phyloP scores from a whole-genome alignment of 108 stramenopile genomes.

The Chaetoceros tenuissimus region DNA sequence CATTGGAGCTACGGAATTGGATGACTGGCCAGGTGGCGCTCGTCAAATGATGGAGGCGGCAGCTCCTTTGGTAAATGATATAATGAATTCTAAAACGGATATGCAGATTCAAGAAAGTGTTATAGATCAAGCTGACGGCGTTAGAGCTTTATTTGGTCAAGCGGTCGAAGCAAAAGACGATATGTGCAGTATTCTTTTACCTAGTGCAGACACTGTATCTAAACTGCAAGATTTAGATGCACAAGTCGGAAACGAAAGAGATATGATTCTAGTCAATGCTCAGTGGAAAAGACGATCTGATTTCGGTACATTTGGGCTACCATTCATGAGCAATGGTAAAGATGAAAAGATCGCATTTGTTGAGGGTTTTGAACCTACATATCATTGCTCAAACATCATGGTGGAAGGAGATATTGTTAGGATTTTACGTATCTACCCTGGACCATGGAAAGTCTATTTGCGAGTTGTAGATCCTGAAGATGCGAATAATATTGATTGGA shows the following conservation, averaged over 20 bases:
- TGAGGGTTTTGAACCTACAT: slow-evolving; percentile 9
- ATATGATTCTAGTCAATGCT: slow-evolving; percentile 17
- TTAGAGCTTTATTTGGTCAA: slow-evolving; percentile 15
- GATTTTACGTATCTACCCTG: slow-evolving; percentile 10
- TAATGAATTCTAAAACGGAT: slow-evolving; percentile 3
- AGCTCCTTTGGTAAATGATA: slow-evolving; percentile 8
- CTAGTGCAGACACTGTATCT: slow-evolving; percentile 12
- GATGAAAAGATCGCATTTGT: slow-evolving; percentile 1
- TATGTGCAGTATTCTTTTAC: slow-evolving; percentile 13
- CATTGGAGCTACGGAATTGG: slow-evolving; percentile 20
- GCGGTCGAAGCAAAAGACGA: slow-evolving; percentile 15
- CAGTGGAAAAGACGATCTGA: slow-evolving; percentile 21
- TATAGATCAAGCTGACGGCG: slow-evolving; percentile 17
- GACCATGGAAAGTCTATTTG: slow-evolving; percentile 8
- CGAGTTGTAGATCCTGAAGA: neutral
- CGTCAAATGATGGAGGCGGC: slow-evolving; percentile 30
- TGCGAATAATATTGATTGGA: slow-evolving; percentile 11
- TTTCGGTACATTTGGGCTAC: slow-evolving; percentile 9
- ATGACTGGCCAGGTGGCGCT: slow-evolving; percentile 26
- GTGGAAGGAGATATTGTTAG: slow-evolving; percentile 21
- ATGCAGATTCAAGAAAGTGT: too few species aligned
- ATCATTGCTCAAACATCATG: slow-evolving; percentile 16
- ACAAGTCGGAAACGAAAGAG: slow-evolving; percentile 12
- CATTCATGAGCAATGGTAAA: neutral
- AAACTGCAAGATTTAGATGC: slow-evolving; percentile 2